Percentiles rank a stretch among this genome's conserved stretches.
phyloP scores from a whole-genome alignment of 805 yeast species.

The Clavispora carvajalis region DNA sequence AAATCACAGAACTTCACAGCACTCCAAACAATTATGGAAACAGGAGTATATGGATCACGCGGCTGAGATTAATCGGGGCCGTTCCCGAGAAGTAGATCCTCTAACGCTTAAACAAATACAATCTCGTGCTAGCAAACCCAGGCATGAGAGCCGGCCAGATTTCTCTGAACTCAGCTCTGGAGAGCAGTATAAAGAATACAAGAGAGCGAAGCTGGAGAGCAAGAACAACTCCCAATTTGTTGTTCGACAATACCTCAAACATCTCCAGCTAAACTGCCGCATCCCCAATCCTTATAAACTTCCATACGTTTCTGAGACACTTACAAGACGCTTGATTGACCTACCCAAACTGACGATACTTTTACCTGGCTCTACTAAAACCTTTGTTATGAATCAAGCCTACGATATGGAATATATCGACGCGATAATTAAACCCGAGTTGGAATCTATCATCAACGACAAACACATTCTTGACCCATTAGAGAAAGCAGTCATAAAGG shows the following conservation, averaged over 20 bases:
- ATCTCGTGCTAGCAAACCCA: neutral
- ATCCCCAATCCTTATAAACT: conserved; percentile 30
- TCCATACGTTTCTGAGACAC: conserved; percentile 20
- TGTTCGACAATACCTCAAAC: conserved; percentile 24
- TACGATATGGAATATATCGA: conserved; percentile 31
- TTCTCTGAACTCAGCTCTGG: conserved; percentile 2
- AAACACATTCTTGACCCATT: conserved; percentile 18
- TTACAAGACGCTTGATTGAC: conserved; percentile 8
- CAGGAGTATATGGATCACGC: conserved; percentile 11
- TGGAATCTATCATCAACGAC: conserved; percentile 31
- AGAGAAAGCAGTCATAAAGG: conserved; percentile 19
- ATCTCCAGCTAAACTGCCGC: conserved; percentile 19
- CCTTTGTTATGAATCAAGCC: conserved; percentile 17
- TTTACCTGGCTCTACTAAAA: conserved; percentile 22
- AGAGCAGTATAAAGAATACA: conserved; percentile 12
- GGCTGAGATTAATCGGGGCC: conserved; percentile 7
- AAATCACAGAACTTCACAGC: conserved; percentile 9
- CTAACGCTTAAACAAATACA: conserved; percentile 8
- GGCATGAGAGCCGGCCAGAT: neutral
- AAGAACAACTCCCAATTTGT: conserved; percentile 14
- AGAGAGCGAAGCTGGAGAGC: conserved; percentile 9
- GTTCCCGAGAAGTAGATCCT: conserved; percentile 6
- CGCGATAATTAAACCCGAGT: conserved; percentile 26
- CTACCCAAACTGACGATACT: conserved; percentile 8
- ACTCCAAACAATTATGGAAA: conserved; percentile 16